Evolutionary conservation across 2,329 filamentous ascomycete species (phyloP).

Genomic region (Alternaria arbusti): DNA sequence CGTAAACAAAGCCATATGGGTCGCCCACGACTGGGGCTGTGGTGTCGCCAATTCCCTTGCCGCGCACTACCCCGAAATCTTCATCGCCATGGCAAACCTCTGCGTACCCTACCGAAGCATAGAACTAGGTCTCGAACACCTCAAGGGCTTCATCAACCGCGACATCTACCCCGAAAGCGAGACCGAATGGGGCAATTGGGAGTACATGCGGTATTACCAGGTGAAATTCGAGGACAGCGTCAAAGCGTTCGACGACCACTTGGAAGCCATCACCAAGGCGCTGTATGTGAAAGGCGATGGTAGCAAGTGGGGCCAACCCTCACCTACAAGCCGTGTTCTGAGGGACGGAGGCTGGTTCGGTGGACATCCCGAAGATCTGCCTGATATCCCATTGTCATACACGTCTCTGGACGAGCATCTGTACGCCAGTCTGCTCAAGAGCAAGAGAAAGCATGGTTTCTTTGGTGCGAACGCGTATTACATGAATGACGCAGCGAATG

Average conservation of each 20-base stretch:
- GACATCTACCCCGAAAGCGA: conserved; percentile 55
- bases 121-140: conserved; percentile 50
- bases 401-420: conserved; percentile 38
- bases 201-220: conserved; percentile 45
- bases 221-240: conserved; percentile 19
- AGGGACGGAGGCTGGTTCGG: conserved; percentile 43
- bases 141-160: conserved; percentile 50
- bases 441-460: conserved; percentile 51
- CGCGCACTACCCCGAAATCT: conserved; percentile 41
- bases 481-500: conserved; percentile 53
- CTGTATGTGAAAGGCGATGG: conserved; percentile 34
- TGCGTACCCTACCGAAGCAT: conserved; percentile 52
- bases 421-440: conserved; percentile 35
- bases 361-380: conserved; percentile 31
- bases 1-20: conserved; percentile 54
- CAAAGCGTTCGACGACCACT: conserved; percentile 28
- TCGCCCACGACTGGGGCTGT: conserved; percentile 56
- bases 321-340: conserved; percentile 17
- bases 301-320: conserved; percentile 31
- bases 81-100: conserved; percentile 34
- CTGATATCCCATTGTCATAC: conserved; percentile 38
- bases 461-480: conserved; percentile 52
- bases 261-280: conserved; percentile 31
- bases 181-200: conserved; percentile 48
- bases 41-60: conserved; percentile 41